Base-by-base conservation (phyloP, 148 eudicot species). In the Polygonum aviculare region DNA sequence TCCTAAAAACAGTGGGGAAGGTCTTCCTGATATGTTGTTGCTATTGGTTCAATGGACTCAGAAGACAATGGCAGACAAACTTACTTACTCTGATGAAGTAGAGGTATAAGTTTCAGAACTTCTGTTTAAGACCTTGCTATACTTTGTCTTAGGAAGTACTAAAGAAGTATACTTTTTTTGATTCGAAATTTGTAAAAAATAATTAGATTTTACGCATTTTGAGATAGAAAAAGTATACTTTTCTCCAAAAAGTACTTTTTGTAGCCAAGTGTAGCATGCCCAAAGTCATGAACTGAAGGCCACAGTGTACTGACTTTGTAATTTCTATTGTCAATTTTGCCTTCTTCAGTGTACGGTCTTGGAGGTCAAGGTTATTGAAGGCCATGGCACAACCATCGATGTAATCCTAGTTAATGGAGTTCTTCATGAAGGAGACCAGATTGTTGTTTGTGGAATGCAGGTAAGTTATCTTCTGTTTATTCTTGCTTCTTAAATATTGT, bases 361-460 rank as follows among this genome's bases (percentile, higher is more conserved):
- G 86, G 98, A 93, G 87, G 98, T 93, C 76, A 93, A 93, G 86
- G 96, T 91, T 76, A 77, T 93, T 77, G 98, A 93, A 85, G 98
- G 98, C 31, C 96, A 90, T 69, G 96, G 98, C 19, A 93, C 96
- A 74, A 93, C 98, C 62, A 91, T 91, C 65, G 98, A 93, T 81
- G 98, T 91, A 70, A 90, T 93, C 69, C 76, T 91, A 77, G 96
- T 93, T n/a, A 93, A 93, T 81, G 98, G 98, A 36, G 90, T 88
- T 72, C 96, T 93, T 78, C 98, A 84, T 86, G 98, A 93, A 88
- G 96, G 98, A 74, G 96, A 90, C 75, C 93, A 90, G 72, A 89
- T 90, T 74, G 93, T 91, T 78, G 96, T 90, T 52, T 87, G 96
- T 75, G 95, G 97, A 82, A 86, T 93, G 90, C 90, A 93, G 97